Conservation (phyloP, 1,284 basidiomycete genomes). For the Fistulinella staudtii region DNA sequence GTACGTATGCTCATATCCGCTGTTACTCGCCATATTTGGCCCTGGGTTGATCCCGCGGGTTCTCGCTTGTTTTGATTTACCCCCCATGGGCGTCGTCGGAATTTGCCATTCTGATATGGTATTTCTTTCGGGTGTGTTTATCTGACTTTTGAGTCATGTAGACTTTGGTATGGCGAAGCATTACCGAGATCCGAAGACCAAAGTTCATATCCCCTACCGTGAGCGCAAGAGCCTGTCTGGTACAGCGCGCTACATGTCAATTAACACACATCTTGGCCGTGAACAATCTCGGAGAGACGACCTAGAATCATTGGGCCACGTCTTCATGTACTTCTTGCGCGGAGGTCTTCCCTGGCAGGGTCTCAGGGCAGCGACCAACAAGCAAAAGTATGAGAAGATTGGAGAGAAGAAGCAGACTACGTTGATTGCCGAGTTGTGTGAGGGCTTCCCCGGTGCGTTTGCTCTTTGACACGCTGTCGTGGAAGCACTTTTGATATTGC, state of each 20-base stretch:
- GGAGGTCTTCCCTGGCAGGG: conserved; percentile 96
- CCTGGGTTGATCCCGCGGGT: conserved; percentile 1
- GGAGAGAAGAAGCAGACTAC: conserved; percentile 98
- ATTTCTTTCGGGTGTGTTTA: conserved; percentile 9
- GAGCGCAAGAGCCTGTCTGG: conserved; percentile 98
- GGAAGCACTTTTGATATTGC: neutral
- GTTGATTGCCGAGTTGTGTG: conserved; percentile 88
- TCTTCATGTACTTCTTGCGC: conserved; percentile 97
- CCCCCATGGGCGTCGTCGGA: conserved; percentile 5
- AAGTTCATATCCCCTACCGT: conserved; percentile 96
- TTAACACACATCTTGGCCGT: conserved; percentile 96
- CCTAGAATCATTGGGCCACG: conserved; percentile 91
- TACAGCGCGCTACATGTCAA: conserved; percentile 97
- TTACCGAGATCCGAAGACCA: conserved; percentile 97
- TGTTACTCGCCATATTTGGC: neutral
- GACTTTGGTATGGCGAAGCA: conserved; percentile 99
- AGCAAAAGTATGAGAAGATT: conserved; percentile 98
- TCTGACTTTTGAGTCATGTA: conserved; percentile 23
- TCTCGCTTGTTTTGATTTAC: conserved; percentile 6
- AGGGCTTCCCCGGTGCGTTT: conserved; percentile 88
- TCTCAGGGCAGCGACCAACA: conserved; percentile 92
- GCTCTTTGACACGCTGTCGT: conserved; percentile 1
- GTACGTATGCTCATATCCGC: conserved; percentile 48
- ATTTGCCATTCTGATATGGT: neutral
- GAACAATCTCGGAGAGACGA: conserved; percentile 91